phyloP scores from a whole-genome alignment of 257 asterid genomes.

The Solanum paucissectum region DNA sequence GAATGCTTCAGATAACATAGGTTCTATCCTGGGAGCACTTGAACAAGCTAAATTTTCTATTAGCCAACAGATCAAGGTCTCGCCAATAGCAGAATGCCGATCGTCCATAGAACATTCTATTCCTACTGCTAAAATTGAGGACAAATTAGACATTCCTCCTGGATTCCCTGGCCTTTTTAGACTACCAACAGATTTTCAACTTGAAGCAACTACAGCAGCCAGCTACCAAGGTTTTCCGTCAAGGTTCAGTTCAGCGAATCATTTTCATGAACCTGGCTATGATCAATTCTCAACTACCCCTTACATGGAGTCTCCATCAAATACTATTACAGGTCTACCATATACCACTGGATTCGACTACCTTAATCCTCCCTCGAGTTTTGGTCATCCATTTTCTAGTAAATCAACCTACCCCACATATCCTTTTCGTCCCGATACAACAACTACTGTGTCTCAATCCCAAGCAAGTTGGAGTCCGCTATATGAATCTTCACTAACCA shows the following conservation, averaged over 20 bases:
- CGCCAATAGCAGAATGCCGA: constrained; percentile 5
- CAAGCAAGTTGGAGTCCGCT: not conserved
- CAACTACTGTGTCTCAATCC: not conserved
- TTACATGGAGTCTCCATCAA: constrained; percentile 18
- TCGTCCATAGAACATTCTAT: constrained; percentile 12
- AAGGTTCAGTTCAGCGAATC: constrained; percentile 8
- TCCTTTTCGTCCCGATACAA: constrained; percentile 9
- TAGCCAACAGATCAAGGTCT: constrained; percentile 26
- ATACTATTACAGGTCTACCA: constrained; percentile 10
- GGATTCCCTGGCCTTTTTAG: constrained; percentile 54
- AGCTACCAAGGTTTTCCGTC: not conserved
- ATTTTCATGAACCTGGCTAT: constrained; percentile 14
- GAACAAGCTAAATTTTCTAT: constrained; percentile 56
- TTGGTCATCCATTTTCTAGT: constrained; percentile 11
- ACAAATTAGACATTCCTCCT: constrained; percentile 22
- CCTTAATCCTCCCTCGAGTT: constrained; percentile 16
- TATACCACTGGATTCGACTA: constrained; percentile 12
- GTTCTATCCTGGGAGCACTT: constrained; percentile 64
- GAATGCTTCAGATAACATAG: constrained; percentile 27
- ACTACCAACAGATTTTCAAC: constrained; percentile 53
- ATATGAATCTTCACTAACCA: not conserved
- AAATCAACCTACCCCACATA: constrained; percentile 11
- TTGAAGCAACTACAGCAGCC: constrained; percentile 16
- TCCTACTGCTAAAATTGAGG: constrained; percentile 4
- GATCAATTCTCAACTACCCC: constrained; percentile 16